These are phyloP conservation scores for Boletus fagicola DNA, from an alignment of 768 basidiomycete genomes.

Conservation along the genomic window DNA sequence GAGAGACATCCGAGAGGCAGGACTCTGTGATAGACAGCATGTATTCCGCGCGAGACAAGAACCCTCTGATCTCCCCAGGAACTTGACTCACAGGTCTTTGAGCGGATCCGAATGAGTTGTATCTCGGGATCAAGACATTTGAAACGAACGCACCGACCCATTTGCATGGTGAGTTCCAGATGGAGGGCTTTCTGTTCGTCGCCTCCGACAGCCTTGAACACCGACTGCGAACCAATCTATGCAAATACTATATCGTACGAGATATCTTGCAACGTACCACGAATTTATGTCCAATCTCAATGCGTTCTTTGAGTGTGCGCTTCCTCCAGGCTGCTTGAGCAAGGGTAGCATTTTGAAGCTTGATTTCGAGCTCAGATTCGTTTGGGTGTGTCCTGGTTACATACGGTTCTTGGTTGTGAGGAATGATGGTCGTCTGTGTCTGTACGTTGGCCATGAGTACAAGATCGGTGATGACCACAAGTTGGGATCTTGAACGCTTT, in stretches of 20 bases:
- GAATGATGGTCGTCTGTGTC: slow-evolving; percentile 78
- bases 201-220: slow-evolving; percentile 42
- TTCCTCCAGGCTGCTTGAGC: slow-evolving; percentile 78
- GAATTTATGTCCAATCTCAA: slow-evolving; percentile 70
- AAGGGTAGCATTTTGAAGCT: slow-evolving; percentile 51
- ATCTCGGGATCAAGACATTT: not conserved
- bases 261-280: slow-evolving; percentile 45
- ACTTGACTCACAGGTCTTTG: slow-evolving; percentile 75
- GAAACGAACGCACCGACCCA: slow-evolving; percentile 70
- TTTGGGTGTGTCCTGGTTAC: slow-evolving; percentile 58
- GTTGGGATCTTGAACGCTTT: not conserved
- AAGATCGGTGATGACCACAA: not conserved
- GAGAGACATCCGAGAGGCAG: slow-evolving; percentile 68
- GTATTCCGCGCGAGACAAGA: slow-evolving; percentile 78
- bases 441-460: slow-evolving; percentile 22
- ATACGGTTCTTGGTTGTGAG: slow-evolving; percentile 71
- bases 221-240: slow-evolving; percentile 35
- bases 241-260: not conserved
- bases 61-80: slow-evolving; percentile 76
- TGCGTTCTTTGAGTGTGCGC: slow-evolving; percentile 56
- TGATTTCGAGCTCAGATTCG: slow-evolving; percentile 55
- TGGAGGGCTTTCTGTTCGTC: slow-evolving; percentile 53
- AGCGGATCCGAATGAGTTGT: not conserved
- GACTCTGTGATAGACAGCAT: slow-evolving; percentile 81
- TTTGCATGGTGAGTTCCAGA: slow-evolving; percentile 79